Percentiles rank a stretch among this genome's conserved stretches.
phyloP scores from a whole-genome alignment of 2,329 filamentous ascomycete genomes.

The Pseudocercospora cruenta region DNA sequence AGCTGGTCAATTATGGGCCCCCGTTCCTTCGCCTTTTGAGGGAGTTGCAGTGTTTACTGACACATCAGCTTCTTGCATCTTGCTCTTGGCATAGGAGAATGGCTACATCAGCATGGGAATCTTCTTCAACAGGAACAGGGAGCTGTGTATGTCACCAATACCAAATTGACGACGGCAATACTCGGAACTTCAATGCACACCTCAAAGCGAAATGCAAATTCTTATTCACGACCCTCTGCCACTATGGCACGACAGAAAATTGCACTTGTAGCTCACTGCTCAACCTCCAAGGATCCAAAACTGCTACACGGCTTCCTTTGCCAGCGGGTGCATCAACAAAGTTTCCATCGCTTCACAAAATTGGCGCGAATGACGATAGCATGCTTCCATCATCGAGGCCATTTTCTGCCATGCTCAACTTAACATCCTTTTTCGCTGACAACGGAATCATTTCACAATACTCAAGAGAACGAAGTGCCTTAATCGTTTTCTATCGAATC shows the following conservation, averaged over 20 bases:
- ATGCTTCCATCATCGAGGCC: background rate
- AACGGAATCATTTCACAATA: too few species aligned
- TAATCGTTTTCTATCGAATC: background rate
- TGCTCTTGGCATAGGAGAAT: too few species aligned
- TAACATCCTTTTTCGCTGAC: too few species aligned
- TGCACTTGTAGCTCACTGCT: too few species aligned
- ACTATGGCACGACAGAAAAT: too few species aligned
- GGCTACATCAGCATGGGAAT: too few species aligned
- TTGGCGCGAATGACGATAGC: background rate
- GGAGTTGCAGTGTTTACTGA: background rate
- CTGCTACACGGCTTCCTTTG: background rate
- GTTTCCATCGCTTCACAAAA: background rate
- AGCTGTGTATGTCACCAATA: too few species aligned
- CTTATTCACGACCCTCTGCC: background rate
- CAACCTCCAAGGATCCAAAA: background rate
- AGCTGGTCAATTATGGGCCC: background rate
- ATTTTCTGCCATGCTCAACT: too few species aligned
- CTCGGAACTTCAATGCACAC: background rate
- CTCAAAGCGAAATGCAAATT: background rate
- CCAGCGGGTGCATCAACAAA: background rate
- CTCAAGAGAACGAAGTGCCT: too few species aligned
- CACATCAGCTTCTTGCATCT: too few species aligned
- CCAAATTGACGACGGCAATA: too few species aligned
- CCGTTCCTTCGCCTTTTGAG: background rate
- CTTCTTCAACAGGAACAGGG: too few species aligned